Percentiles rank a stretch among this genome's conserved stretches.
phyloP scores from a whole-genome alignment of 257 asterid species.

The Penstemon davidsonii region DNA sequence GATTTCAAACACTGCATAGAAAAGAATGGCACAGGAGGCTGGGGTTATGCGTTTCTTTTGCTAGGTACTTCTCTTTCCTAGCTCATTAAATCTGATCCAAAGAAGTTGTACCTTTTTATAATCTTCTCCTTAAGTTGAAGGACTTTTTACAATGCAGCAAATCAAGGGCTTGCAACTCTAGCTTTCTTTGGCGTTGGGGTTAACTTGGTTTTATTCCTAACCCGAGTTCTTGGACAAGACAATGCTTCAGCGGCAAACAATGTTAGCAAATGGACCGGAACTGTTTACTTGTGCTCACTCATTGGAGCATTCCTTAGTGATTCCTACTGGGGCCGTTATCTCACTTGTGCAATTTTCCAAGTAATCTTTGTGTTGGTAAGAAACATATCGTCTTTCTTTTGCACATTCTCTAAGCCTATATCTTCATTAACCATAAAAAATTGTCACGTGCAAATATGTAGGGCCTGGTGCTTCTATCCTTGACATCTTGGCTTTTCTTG shows the following conservation, averaged over 20 bases:
- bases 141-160: slow-evolving; percentile 40
- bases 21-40: slow-evolving; percentile 49
- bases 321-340: slow-evolving; percentile 81
- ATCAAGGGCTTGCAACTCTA: slow-evolving; percentile 81
- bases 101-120: not conserved
- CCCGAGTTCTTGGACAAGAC: slow-evolving; percentile 67
- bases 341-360: slow-evolving; percentile 72
- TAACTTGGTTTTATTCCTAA: slow-evolving; percentile 72
- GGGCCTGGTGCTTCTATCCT: slow-evolving; percentile 66
- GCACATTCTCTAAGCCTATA: not conserved
- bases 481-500: slow-evolving; percentile 57
- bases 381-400: not conserved
- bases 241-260: slow-evolving; percentile 79
- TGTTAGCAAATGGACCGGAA: slow-evolving; percentile 87
- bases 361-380: slow-evolving; percentile 59
- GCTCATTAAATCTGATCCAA: not conserved
- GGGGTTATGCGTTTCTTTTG: slow-evolving; percentile 57
- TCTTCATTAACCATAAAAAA: not conserved
- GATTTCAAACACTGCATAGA: not conserved
- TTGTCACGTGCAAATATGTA: slow-evolving; percentile 17
- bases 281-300: slow-evolving; percentile 74
- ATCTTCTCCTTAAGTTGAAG: not conserved
- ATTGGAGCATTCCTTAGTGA: slow-evolving; percentile 85
- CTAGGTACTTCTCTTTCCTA: slow-evolving; percentile 44
- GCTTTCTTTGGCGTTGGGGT: slow-evolving; percentile 86